Base-by-base conservation (phyloP, 495 filamentous ascomycete species). In the Thozetella sp. region DNA sequence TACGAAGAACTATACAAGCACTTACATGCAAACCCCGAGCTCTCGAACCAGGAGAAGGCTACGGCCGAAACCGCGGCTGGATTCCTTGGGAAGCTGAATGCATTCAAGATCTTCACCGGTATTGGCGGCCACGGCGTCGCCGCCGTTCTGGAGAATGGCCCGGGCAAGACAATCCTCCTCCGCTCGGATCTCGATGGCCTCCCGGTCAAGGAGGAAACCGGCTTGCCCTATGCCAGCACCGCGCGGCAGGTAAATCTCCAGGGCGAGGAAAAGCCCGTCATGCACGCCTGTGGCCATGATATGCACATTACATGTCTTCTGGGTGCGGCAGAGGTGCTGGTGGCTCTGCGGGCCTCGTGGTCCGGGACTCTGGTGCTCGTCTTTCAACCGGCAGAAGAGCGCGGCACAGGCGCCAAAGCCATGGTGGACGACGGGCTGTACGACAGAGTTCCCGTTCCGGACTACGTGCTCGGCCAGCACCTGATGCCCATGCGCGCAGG, bases 251-350 rank as follows among this genome's bases (percentile, higher is more conserved):
- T 67, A 4, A 74, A 81, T 61, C 60, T 59, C 3, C 69, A 81
- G 22, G 86, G 85, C 2, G 55, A 64, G 0, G 68, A 72, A 48
- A 75, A 76, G 46, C 82, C 83, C 0, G 84, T 87, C 1, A 88
- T 88, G 86, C 87, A 89, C 67, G 85, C 88, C 26, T 89, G 86
- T 68, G 87, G 87, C 0, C 87, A 90, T 58, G 88, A 90, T 61
- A 80, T 84, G 61, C 86, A 90, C 64, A 76, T 87, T 12, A 70
- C 80, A 0, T 66, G 63, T 17, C 69, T 89, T 15, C 69, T 89
- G 45, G 85, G 76, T 1, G 75, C 78, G 1, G 78, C 85, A 0
- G 65, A 72, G 30, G 68, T 82, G 0, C 67, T 89, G 17, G 55
- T 68, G 23, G 51, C 61, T 6, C 74, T 78, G 1, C 72, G 70